These are phyloP conservation scores for Stagonosporopsis vannaccii DNA, from an alignment of 2,329 filamentous ascomycete species.

Conservation along the genomic window DNA sequence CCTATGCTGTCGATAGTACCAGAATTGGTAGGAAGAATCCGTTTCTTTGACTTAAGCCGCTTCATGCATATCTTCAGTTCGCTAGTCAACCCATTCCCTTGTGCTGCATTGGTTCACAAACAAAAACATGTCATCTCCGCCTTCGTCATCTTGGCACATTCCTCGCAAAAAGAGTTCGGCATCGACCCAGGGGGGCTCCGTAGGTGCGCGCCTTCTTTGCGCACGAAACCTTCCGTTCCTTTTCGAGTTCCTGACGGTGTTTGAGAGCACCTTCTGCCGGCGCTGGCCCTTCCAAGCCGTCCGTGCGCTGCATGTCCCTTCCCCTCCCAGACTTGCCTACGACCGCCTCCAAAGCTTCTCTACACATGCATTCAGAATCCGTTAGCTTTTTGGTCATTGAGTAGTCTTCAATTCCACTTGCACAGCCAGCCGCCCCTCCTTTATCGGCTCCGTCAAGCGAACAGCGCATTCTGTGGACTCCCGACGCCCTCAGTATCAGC, in stretches of 20 bases:
- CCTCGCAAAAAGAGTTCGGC: constrained; percentile 6
- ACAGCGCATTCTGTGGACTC: constrained; percentile 25
- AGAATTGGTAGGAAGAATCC: constrained; percentile 9
- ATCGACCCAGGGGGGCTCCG: neutral
- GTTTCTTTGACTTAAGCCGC: constrained; percentile 1
- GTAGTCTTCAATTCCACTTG: constrained; percentile 34
- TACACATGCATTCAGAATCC: constrained; percentile 38
- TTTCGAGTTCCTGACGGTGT: constrained; percentile 22
- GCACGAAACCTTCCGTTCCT: constrained; percentile 17
- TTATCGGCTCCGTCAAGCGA: constrained; percentile 35
- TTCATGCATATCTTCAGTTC: constrained; percentile 13
- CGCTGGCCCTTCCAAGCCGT: constrained; percentile 24
- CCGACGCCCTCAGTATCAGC: constrained; percentile 27
- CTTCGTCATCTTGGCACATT: constrained; percentile 22
- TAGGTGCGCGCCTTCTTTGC: constrained; percentile 18
- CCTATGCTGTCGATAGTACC: constrained; percentile 5
- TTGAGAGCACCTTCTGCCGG: constrained; percentile 30
- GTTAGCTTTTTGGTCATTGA: constrained; percentile 44
- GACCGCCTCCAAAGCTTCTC: constrained; percentile 21
- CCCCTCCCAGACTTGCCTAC: constrained; percentile 14
- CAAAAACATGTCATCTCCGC: constrained; percentile 11
- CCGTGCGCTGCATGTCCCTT: constrained; percentile 30
- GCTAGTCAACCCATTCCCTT: constrained; percentile 22
- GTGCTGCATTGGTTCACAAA: constrained; percentile 13
- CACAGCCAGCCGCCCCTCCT: constrained; percentile 38